Base-by-base conservation (phyloP, 2,329 filamentous ascomycete genomes). In the Hypoxylon sp. region DNA sequence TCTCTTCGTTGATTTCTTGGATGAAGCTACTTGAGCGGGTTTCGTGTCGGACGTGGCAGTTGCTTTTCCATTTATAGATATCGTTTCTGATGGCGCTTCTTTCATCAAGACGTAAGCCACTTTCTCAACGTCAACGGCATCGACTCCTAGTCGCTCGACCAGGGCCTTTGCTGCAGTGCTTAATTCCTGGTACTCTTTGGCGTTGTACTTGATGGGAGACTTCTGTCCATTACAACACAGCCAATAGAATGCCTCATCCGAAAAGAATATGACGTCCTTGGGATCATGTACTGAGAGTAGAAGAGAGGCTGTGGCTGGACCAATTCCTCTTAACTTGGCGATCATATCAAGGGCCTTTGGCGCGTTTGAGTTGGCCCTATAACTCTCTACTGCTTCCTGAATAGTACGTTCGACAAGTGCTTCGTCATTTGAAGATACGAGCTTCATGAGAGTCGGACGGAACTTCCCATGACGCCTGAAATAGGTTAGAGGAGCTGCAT, bases 171-270 rank as follows among this genome's bases (percentile, higher is more conserved):
- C 82, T 56, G 79, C 76, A 3, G 76, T 74, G 36, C 83, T 81
- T 23, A 95, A 76, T n/a, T 80, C 78, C 43, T 81, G 77, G 72
- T 94, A 95, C 79, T 94, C 92, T 71, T 89, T 89, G 19, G 80
- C 78, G 45, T 84, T 90, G 79, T 96, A 96, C 78, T 90, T 91
- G 76, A 93, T 89, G 23, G 81, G 79, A 0, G 74, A 79, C 59
- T 81, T 84, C 43, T 81, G 79, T 0, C 84, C 83, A n/a, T 79
- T 77, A 75, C 86, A 87, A 73, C 87, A 87, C 5, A 91, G 79
- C 91, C 91, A 95, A 70, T 89, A 86, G 75, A 90, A 95, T 2
- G 90, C 84, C 79, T 96, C 93, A 75, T 97, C 93, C 2, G 90
- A 91, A 79, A 95, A 95, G 82, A 95, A 95, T 1, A 92, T 85